Evolutionary conservation across 1,284 basidiomycete species (phyloP), one percentile per base, ranked within the genome.

Genomic region (Entoloma clypeatum): DNA sequence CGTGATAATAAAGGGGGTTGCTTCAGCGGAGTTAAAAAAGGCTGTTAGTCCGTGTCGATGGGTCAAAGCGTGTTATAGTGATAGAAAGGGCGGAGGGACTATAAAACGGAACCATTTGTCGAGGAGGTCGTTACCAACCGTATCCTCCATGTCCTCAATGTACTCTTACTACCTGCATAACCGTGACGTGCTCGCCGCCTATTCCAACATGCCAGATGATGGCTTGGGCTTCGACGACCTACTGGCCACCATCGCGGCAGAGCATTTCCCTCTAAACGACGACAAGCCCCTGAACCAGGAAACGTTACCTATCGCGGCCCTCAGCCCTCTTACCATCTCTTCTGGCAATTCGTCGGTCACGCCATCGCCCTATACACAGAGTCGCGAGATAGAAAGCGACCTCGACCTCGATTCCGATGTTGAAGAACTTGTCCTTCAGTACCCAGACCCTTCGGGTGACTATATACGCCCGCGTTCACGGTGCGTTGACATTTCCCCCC

Each of bases 1-100:
- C 45, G 60, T 59, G 53, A 61, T 60, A 60, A 56, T 54, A 59
- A 53, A 36, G 50, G 39, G 42, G 43, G 51, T 29, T 34, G 44
- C 51, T 38, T 49, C 47, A 40, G 41, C 47, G 44, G 47, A 49
- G 43, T 48, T 49, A 30, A 43, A 45, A 21, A 21, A 18, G 30
- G 40, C 37, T 33, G 25, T 41, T 21, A 35, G 32, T 38, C 30
- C 39, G 25, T 42, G 23, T 29, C 32, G 17, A 37, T 41, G 18
- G 28, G 39, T 27, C 44, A 43, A 39, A 19, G 36, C 37, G 45
- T 29, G 37, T 36, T 40, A 41, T 45, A 45, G 41, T 38, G 39
- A 46, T 39, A 39, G 45, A 43, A 44, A 50, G 46, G 42, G 36
- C 36, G 26, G 23, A 22, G n/a, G 28, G 22, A 18, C 31, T 52